Evolutionary conservation across 2,329 filamentous ascomycete genomes (phyloP).

Genomic region (Dothiorella sarmentorum): DNA sequence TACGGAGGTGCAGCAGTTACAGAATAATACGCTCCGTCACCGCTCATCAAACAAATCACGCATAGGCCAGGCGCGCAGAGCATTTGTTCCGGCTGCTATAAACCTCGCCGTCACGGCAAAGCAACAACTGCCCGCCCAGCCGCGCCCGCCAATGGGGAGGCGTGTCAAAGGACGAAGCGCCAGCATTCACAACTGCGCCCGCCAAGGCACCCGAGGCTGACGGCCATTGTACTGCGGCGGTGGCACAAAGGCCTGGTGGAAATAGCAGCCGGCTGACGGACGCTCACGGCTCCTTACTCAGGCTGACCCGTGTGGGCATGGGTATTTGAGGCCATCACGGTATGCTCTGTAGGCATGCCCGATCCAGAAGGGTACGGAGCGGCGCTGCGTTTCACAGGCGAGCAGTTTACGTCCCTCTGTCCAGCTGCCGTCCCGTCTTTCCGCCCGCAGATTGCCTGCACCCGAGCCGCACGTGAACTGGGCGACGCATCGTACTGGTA

Average conservation of each 20-base stretch:
- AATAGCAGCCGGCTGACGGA: slow-evolving; percentile 8
- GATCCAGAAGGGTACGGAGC: slow-evolving; percentile 13
- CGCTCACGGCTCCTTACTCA: slow-evolving; percentile 3
- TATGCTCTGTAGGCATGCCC: neutral
- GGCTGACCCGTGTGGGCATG: neutral
- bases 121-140: neutral
- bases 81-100: slow-evolving; percentile 16
- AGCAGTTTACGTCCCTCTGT: slow-evolving; percentile 6
- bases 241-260: slow-evolving; percentile 13
- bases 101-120: neutral
- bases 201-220: slow-evolving; percentile 17
- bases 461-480: neutral
- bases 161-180: neutral
- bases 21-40: slow-evolving; percentile 17
- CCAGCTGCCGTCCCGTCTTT: neutral
- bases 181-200: neutral
- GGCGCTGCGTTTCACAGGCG: slow-evolving; percentile 14
- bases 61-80: slow-evolving; percentile 12
- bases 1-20: slow-evolving; percentile 17
- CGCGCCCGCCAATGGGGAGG: neutral
- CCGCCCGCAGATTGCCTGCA: neutral
- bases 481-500: neutral
- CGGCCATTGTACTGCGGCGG: slow-evolving; percentile 8
- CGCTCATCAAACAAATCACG: slow-evolving; percentile 17
- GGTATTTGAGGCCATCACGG: neutral